Base-by-base conservation (phyloP, 257 asterid species). In the Petunia axillaris region DNA sequence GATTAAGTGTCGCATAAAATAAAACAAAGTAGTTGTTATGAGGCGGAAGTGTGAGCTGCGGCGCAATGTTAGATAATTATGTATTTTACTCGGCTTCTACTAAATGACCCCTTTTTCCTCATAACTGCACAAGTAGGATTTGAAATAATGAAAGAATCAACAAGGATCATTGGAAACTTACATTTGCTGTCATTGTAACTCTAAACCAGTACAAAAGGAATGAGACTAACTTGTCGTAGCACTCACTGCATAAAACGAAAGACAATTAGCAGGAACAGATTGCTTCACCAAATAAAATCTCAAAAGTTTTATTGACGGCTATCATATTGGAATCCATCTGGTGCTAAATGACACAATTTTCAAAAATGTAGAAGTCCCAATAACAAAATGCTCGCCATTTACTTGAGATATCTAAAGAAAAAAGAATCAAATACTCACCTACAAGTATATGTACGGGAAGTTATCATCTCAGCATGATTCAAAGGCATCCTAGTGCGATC, bases 141-240 rank as follows among this genome's bases (percentile, higher is more conserved):
- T 15, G n/a, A 70, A 70, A 50, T 11, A 50, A 73, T 44, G 36
- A 13, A 62, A 14, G 70, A 77, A 15, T 59, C 5, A 64, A 39
- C 62, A 37, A 8, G 13, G 70, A 46, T 52, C 63, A 76, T 64
- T 55, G 50, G 71, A 78, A 71, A 84, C 96, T 90, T 90, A 95
- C 99, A 70, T 83, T 85, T 80, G 78, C 82, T 58, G 97, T 96
- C 89, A 94, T 38, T 62, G 97, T 85, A 87, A 94, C 77, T 50
- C 99, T 93, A 81, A 89, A 96, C 99, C 99, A 96, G 90, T 96
- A 96, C 87, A 96, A 82, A 52, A 96, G 93, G 82, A 89, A 94
- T 1, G 98, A 89, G 75, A 94, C 93, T 82, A 96, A 57, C 63
- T 91, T 93, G 85, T 90, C 98, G 41, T 87, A 90, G 87, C 99